Conservation (phyloP, 768 basidiomycete species). For the Suillus plorans region DNA sequence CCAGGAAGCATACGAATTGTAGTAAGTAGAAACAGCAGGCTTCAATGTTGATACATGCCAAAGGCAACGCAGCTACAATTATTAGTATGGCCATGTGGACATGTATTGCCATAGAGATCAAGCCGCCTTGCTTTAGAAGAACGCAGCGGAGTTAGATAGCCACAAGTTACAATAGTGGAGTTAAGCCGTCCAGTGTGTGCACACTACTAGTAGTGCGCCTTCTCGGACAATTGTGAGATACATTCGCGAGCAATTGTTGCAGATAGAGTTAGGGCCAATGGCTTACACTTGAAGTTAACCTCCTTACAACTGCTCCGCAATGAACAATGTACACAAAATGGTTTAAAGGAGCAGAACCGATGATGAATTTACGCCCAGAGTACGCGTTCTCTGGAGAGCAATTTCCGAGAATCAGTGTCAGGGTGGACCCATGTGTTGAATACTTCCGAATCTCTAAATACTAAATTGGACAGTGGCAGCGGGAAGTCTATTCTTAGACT, state of each 20-base stretch:
- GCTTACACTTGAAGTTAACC: background rate
- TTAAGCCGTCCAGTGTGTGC: background rate
- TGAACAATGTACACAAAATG: background rate
- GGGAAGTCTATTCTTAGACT: background rate
- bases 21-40: background rate
- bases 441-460: background rate
- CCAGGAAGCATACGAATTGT: background rate
- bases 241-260: background rate
- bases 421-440: background rate
- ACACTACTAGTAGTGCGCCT: background rate
- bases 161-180: background rate
- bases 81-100: constrained; percentile 22
- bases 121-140: background rate
- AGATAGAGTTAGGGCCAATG: background rate
- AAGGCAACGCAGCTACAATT: constrained; percentile 11
- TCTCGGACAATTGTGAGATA: background rate
- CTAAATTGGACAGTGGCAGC: background rate
- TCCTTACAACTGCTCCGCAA: background rate
- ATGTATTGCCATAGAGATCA: constrained; percentile 15
- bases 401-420: background rate
- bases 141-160: background rate
- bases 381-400: background rate
- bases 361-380: background rate
- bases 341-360: background rate
- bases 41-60: background rate